Evolutionary conservation across 768 basidiomycete species (phyloP).

Genomic region (Pulveroboletus frians): DNA sequence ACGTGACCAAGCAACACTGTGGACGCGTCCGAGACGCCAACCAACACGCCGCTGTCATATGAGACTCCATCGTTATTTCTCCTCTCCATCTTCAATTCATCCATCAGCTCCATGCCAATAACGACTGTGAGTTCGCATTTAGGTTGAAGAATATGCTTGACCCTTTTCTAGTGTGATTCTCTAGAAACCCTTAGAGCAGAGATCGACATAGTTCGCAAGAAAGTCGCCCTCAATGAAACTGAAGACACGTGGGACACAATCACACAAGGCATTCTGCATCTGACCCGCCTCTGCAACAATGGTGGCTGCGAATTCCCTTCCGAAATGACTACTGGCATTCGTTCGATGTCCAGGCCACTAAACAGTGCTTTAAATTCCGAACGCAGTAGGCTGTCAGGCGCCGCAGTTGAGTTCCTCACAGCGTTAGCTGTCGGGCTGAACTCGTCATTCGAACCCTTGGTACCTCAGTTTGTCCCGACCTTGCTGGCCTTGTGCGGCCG

Average conservation of each 20-base stretch:
- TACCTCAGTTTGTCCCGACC: constrained; percentile 62
- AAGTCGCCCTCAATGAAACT: constrained; percentile 50
- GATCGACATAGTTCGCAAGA: constrained; percentile 40
- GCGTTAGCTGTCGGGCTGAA: constrained; percentile 52
- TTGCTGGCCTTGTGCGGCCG: constrained; percentile 64
- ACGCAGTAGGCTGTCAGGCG: constrained; percentile 63
- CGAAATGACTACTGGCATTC: constrained; percentile 48
- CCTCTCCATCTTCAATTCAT: neutral
- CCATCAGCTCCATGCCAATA: constrained; percentile 24
- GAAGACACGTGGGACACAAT: constrained; percentile 81
- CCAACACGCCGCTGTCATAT: no score
- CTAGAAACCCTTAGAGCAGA: constrained; percentile 32
- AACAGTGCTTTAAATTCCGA: constrained; percentile 65
- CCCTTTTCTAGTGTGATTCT: constrained; percentile 28
- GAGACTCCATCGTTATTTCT: constrained; percentile 5
- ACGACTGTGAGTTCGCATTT: constrained; percentile 16
- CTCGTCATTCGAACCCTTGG: constrained; percentile 57
- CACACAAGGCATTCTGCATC: constrained; percentile 39
- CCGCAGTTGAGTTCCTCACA: constrained; percentile 59
- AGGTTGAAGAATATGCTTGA: neutral
- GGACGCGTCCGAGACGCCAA: constrained; percentile 18
- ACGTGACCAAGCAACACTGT: constrained; percentile 21
- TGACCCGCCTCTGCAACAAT: constrained; percentile 47
- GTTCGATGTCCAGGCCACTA: constrained; percentile 48
- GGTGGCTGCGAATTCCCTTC: constrained; percentile 48